phyloP scores from a whole-genome alignment of 148 eudicot species.

The Pouteria glomerata region DNA sequence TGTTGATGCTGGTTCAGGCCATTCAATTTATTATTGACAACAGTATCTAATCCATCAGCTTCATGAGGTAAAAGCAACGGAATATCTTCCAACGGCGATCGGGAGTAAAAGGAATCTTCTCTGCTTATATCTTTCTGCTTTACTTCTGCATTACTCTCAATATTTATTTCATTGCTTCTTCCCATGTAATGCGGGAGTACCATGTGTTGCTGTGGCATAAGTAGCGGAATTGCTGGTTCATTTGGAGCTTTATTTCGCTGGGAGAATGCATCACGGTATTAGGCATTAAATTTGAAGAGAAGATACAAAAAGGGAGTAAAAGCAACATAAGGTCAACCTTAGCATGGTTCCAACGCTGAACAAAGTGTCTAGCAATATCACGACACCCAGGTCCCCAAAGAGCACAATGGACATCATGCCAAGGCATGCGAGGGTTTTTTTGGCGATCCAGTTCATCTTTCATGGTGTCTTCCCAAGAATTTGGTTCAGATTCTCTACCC shows the following conservation, averaged over 20 bases:
- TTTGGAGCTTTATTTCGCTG: slow-evolving; percentile 98
- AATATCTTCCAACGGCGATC: slow-evolving; percentile 64
- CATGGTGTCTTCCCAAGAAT: slow-evolving; percentile 97
- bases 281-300: not conserved
- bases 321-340: slow-evolving; percentile 45
- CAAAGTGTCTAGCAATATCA: slow-evolving; percentile 95
- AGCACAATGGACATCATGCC: slow-evolving; percentile 99
- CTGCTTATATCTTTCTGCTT: slow-evolving; percentile 33
- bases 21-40: slow-evolving; percentile 35
- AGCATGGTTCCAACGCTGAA: slow-evolving; percentile 99
- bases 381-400: slow-evolving; percentile 94
- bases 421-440: slow-evolving; percentile 97
- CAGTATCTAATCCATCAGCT: slow-evolving; percentile 41
- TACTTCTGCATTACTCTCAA: slow-evolving; percentile 24
- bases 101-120: slow-evolving; percentile 63
- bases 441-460: slow-evolving; percentile 86
- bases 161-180: slow-evolving; percentile 40
- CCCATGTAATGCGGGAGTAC: slow-evolving; percentile 98
- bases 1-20: slow-evolving; percentile 3
- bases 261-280: slow-evolving; percentile 14
- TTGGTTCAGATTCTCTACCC: slow-evolving; percentile 92
- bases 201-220: slow-evolving; percentile 97
- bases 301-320: not conserved
- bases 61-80: slow-evolving; percentile 88
- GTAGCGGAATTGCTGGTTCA: slow-evolving; percentile 83